Conservation (phyloP, 495 filamentous ascomycete species). For the Neurospora africana region DNA sequence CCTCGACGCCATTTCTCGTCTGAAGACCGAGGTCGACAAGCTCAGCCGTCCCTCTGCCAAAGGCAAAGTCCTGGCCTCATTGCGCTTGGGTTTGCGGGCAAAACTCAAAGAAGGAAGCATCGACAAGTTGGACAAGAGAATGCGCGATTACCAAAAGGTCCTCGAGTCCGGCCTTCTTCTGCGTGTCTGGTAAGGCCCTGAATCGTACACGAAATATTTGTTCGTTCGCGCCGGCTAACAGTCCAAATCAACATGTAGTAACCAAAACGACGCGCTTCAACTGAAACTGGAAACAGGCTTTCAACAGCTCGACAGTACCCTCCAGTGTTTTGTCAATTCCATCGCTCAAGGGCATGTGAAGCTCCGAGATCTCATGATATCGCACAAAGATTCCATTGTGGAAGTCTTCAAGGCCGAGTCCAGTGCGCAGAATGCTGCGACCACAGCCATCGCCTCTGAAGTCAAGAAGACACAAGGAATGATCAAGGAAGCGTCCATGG, state of each 20-base stretch:
- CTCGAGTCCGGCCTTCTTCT: slow-evolving; percentile 4
- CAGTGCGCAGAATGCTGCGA: neutral
- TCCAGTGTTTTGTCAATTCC: neutral
- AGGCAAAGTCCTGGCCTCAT: neutral
- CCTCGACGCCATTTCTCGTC: neutral
- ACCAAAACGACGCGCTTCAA: neutral
- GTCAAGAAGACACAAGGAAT: neutral
- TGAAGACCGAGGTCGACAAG: slow-evolving; percentile 1
- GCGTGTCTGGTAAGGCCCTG: slow-evolving; percentile 3
- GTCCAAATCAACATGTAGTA: neutral
- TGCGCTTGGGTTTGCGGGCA: neutral
- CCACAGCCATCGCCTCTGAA: neutral
- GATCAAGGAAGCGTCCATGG: neutral
- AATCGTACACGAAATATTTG: neutral
- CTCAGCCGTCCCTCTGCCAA: neutral
- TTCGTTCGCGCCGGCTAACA: neutral
- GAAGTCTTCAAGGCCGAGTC: neutral
- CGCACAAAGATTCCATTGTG: neutral
- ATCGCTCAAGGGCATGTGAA: neutral
- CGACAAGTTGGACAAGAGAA: neutral
- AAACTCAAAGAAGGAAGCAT: neutral
- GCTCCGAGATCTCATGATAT: neutral
- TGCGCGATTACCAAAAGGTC: slow-evolving; percentile 1
- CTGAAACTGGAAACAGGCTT: slow-evolving; percentile 1
- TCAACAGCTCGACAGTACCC: neutral